Conservation (phyloP, 1,139 yeast genomes). For the Debaryomyces fabryi region DNA sequence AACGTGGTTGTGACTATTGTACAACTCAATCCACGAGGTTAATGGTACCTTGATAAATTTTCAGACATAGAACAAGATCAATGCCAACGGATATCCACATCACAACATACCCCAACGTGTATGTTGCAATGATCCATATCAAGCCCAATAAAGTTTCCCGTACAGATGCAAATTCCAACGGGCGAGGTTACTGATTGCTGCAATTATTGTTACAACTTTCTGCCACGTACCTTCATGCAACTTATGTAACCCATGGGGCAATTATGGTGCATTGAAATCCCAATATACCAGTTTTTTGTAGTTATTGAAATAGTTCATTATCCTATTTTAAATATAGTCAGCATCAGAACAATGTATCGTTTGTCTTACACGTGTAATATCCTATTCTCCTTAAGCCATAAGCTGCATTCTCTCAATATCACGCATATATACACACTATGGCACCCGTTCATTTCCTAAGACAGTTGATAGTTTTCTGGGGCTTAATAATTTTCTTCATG, state of each 20-base stretch:
- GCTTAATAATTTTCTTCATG: not conserved
- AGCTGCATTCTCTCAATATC: not conserved
- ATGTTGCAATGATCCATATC: not conserved
- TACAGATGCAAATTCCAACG: not conserved
- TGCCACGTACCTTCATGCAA: constrained; percentile 1
- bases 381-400: not conserved
- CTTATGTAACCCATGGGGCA: not conserved
- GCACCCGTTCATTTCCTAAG: not conserved
- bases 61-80: not conserved
- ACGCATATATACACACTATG: not conserved
- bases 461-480: not conserved
- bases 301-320: not conserved
- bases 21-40: not conserved
- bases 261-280: not conserved
- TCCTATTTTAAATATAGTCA: not conserved
- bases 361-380: not conserved
- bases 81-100: not conserved
- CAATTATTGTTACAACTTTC: not conserved
- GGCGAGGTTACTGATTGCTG: not conserved
- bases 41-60: not conserved
- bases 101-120: not conserved
- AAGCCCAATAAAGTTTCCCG: not conserved
- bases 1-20: not conserved
- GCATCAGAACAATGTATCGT: not conserved
- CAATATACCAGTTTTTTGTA: not conserved